phyloP scores from a whole-genome alignment of 441 rosid species.

The Adansonia gregorii region DNA sequence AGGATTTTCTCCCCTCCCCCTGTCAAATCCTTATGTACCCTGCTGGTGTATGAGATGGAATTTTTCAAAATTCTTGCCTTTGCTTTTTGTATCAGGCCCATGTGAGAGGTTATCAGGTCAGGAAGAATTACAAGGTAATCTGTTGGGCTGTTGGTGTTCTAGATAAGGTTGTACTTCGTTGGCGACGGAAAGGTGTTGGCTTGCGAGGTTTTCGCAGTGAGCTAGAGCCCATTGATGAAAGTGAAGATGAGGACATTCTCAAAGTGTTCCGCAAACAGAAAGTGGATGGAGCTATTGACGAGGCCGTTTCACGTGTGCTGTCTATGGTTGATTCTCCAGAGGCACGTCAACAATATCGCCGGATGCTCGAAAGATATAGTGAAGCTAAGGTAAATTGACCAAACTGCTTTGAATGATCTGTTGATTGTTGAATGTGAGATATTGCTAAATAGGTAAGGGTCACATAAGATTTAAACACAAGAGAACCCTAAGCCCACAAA shows the following conservation, averaged over 20 bases:
- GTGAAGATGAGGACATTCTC: constrained; percentile 86
- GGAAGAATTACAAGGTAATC: constrained; percentile 79
- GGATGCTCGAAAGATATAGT: constrained; percentile 75
- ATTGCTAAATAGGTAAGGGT: background rate
- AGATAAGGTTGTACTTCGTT: constrained; percentile 80
- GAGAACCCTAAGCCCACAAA: background rate
- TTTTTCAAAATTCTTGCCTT: constrained; percentile 22
- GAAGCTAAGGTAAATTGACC: constrained; percentile 71
- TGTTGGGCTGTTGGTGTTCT: constrained; percentile 93
- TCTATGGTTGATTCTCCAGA: constrained; percentile 78
- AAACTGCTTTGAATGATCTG: background rate
- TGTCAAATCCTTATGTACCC: background rate
- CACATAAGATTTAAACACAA: background rate
- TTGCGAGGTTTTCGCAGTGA: constrained; percentile 71
- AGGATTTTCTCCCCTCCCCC: background rate
- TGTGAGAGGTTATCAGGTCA: constrained; percentile 87
- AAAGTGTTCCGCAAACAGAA: constrained; percentile 85
- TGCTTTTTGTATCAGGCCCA: constrained; percentile 66
- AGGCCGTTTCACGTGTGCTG: constrained; percentile 83
- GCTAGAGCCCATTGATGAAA: constrained; percentile 50
- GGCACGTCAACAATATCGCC: constrained; percentile 84
- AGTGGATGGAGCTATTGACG: constrained; percentile 74
- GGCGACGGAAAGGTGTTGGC: constrained; percentile 94
- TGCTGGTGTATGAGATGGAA: background rate
- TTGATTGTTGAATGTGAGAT: background rate